These are phyloP conservation scores for Mollisia scopiformis DNA, from an alignment of 2,329 filamentous ascomycete genomes.

Conservation along the genomic window DNA sequence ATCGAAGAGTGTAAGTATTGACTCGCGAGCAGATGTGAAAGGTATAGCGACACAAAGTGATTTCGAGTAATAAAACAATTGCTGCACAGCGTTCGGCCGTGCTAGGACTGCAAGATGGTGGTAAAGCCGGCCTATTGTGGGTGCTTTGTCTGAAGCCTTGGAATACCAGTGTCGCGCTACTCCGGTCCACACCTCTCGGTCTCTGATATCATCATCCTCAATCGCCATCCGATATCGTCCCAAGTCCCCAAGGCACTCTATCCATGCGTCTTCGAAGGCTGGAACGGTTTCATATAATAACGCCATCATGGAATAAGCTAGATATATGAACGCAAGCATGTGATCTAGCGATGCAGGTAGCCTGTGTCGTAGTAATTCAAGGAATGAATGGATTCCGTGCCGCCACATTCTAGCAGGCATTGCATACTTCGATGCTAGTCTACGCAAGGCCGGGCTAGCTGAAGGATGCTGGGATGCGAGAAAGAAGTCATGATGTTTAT, in stretches of 20 bases:
- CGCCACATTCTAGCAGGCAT: slow-evolving; percentile 95
- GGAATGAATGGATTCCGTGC: slow-evolving; percentile 79
- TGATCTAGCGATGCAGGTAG: slow-evolving; percentile 79
- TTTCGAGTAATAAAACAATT: slow-evolving; percentile 72
- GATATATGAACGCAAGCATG: slow-evolving; percentile 86
- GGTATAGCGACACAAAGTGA: slow-evolving; percentile 60
- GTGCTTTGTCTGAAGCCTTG: slow-evolving; percentile 74
- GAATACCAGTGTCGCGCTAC: slow-evolving; percentile 83
- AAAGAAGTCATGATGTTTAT: slow-evolving; percentile 85
- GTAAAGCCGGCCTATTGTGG: slow-evolving; percentile 75
- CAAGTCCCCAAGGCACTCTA: slow-evolving; percentile 82
- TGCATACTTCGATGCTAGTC: slow-evolving; percentile 75
- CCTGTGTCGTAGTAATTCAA: slow-evolving; percentile 73
- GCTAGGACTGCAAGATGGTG: slow-evolving; percentile 83
- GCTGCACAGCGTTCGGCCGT: slow-evolving; percentile 65
- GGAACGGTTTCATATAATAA: slow-evolving; percentile 82
- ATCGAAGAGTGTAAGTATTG: slow-evolving; percentile 70
- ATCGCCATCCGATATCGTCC: slow-evolving; percentile 86
- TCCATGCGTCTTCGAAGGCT: slow-evolving; percentile 80
- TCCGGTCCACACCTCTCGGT: slow-evolving; percentile 74
- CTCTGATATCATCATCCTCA: slow-evolving; percentile 76
- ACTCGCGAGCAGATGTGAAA: slow-evolving; percentile 70
- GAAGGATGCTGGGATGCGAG: slow-evolving; percentile 83
- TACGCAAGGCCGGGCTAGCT: slow-evolving; percentile 67
- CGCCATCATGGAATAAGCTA: slow-evolving; percentile 87